Conservation (phyloP, 345 rosid species). For the Ricinus communis region DNA sequence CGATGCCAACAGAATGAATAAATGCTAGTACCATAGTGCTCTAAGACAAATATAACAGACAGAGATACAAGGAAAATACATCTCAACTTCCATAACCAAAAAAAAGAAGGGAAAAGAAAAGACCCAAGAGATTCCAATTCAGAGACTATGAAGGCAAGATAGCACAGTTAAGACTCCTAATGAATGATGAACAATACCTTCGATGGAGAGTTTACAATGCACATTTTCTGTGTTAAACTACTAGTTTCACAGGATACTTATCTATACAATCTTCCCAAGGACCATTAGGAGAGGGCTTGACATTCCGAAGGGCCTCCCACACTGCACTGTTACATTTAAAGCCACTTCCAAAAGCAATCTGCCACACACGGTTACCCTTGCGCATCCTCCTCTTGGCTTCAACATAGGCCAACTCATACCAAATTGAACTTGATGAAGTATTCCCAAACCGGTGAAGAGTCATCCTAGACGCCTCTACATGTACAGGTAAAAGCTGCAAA, state of each 20-base stretch:
- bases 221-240: neutral
- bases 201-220: neutral
- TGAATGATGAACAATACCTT: slow-evolving; percentile 1
- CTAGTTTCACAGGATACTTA: slow-evolving; percentile 15
- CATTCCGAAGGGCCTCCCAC: slow-evolving; percentile 24
- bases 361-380: slow-evolving; percentile 24
- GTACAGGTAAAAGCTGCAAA: slow-evolving; percentile 20
- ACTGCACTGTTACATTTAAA: slow-evolving; percentile 32
- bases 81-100: slow-evolving; percentile 1
- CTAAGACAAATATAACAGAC: neutral
- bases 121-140: neutral
- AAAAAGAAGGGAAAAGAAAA: neutral
- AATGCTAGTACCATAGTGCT: neutral
- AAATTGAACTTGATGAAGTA: slow-evolving; percentile 29
- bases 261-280: slow-evolving; percentile 29
- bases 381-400: slow-evolving; percentile 23
- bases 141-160: neutral
- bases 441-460: slow-evolving; percentile 29
- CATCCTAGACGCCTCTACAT: slow-evolving; percentile 31
- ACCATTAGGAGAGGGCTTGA: slow-evolving; percentile 9
- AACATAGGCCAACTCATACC: slow-evolving; percentile 23
- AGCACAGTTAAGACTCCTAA: neutral
- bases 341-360: slow-evolving; percentile 30
- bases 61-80: neutral
- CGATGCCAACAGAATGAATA: neutral